Evolutionary conservation across 176 grass and related monocot species (phyloP), one percentile per base, ranked within the genome.

Genomic region (Carex kokanica): DNA sequence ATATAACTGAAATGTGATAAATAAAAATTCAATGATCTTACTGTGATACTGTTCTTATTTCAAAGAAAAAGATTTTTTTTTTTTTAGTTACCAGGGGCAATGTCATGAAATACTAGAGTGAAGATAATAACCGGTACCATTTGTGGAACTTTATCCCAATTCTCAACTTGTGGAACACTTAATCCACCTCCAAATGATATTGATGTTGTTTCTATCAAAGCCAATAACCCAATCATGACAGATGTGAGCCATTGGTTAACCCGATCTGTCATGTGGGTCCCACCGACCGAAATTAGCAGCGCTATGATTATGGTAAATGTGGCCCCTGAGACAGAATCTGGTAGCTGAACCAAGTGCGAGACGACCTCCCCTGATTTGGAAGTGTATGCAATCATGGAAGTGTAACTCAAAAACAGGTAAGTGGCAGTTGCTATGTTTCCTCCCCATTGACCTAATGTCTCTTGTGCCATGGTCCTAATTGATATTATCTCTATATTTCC

Each of bases 21-120:
- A 5, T 38, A 38, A 38, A 38, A 38, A 38, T 38, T 38, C 2
- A 62, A 67, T 69, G 8, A 59, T 21, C 13, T 27, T 7, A 21
- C 13, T 25, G 12, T 27, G 6, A 13, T 53, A 7, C n/a, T 61
- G 23, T 60, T 43, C 8, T 62, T 62, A 20, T 80, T 60, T 80
- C 9, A 80, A 80, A 6, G 5, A 41, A 47, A 16, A 49, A 82
- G 1, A 24, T 0, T 1, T 74, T 20, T n/a, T n/a, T n/a, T n/a
- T 73, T 58, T 29, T 6, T 4, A 53, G 34, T 65, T 86, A 97
- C 94, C 94, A 84, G 91, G 94, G 27, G 83, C 71, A n/a, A 90
- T 97, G 60, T 97, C 94, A 82, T 94, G 91, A 87, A 86, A 97
- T 64, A 97, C 86, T n/a, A 94, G 86, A 51, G 91, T 89, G 90